Evolutionary conservation across 2,329 filamentous ascomycete species (phyloP).

Genomic region (Emericellopsis atlantica): DNA sequence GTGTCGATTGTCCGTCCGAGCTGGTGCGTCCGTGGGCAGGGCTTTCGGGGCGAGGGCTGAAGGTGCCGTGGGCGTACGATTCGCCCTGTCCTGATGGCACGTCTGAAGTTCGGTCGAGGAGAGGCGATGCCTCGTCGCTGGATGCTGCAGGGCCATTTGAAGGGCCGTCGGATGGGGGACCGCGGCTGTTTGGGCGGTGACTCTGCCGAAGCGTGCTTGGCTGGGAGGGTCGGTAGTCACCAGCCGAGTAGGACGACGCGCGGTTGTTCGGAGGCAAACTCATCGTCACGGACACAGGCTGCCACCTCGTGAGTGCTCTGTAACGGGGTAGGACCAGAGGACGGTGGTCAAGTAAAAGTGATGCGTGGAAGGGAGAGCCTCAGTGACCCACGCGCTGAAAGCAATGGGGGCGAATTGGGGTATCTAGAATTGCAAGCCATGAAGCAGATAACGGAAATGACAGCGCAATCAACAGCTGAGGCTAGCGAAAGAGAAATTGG

Average conservation of each 20-base stretch:
- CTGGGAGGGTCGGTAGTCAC: conserved; percentile 19
- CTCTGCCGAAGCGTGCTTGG: conserved; percentile 33
- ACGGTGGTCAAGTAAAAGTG: too few species aligned
- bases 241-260: conserved; percentile 1
- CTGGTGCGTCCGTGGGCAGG: conserved; percentile 17
- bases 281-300: conserved; percentile 1
- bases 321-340: too few species aligned
- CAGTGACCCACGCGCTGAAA: too few species aligned
- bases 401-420: too few species aligned
- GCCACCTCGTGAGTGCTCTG: not conserved
- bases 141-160: not conserved
- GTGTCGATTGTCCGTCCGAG: conserved; percentile 17
- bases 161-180: not conserved
- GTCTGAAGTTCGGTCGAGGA: conserved; percentile 15
- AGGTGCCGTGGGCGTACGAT: conserved; percentile 60
- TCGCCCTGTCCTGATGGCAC: conserved; percentile 26
- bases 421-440: too few species aligned
- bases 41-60: conserved; percentile 53
- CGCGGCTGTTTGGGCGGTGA: conserved; percentile 16
- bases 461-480: too few species aligned
- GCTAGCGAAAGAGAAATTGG: too few species aligned
- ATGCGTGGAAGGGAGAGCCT: too few species aligned
- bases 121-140: conserved; percentile 39
- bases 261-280: conserved; percentile 1
- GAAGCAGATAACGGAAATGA: too few species aligned